Evolutionary conservation across 345 rosid genomes (phyloP), one percentile per base, ranked within the genome.

Genomic region (Euphorbia tirucalli): DNA sequence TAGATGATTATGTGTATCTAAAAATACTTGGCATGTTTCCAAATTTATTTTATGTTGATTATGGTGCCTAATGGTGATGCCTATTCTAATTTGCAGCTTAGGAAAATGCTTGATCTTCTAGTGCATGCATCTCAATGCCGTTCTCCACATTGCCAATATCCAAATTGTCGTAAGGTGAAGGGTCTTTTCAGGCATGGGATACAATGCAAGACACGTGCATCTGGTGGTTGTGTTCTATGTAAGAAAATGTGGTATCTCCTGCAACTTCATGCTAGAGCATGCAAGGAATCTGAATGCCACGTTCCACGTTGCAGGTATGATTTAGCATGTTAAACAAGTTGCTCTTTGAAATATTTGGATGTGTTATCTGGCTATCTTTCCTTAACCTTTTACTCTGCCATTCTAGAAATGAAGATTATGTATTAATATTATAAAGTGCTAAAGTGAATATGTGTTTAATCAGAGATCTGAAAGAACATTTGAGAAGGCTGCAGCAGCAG

Each of bases 231-330:
- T 80, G 85, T 83, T 79, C 83, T 93, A 37, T 96, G 98, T 79
- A 93, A 96, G 85, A 88, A 84, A 81, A 96, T 96, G 99, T 96
- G 99, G 99, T 88, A 96, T 87, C 96, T 96, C 69, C 85, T 96
- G 64, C 98, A 93, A 81, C 94, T 96, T 71, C 99, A 96, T 74
- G 93, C 99, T 66, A 88, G 99, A 61, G 99, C 99, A 44, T 96
- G 99, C 89, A 93, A 91, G 84, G 98, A 93, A 80, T 88, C 99
- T 21, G 80, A 84, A 56, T 96, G 99, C 88, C 79, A 87, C 24
- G 99, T 96, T 43, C 98, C 99, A 43, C 97, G 98, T 35, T 96
- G 99, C 98, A 85, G 94, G 99, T 96, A 74, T 67, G 55, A 70
- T 14, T 69, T 25, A 18, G 37, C 32, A n/a, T 49, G 7, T 60